phyloP scores from a whole-genome alignment of 495 filamentous ascomycete genomes.

The Aspergillus conjunctus region DNA sequence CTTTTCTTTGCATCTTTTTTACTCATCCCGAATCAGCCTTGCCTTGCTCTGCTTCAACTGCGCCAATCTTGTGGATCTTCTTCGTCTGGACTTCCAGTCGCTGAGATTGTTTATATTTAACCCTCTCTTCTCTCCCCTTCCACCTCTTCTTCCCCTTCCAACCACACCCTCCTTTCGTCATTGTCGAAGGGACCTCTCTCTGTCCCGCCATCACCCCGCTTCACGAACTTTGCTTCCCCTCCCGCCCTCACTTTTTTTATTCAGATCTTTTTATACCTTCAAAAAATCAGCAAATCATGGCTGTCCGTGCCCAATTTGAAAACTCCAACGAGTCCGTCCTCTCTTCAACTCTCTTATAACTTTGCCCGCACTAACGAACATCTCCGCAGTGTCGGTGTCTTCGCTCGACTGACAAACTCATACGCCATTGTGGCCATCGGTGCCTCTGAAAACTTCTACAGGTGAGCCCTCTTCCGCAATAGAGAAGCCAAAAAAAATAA shows the following conservation, averaged over 20 bases:
- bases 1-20: slow-evolving; percentile 24
- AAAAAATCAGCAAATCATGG: slow-evolving; percentile 52
- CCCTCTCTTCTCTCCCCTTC: background rate
- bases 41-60: slow-evolving; percentile 6
- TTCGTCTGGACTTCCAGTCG: background rate
- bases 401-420: slow-evolving; percentile 92
- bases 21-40: slow-evolving; percentile 7
- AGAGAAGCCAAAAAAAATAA: slow-evolving; percentile 1
- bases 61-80: background rate
- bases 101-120: slow-evolving; percentile 1
- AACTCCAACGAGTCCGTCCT: slow-evolving; percentile 91
- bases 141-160: background rate
- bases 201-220: slow-evolving; percentile 23
- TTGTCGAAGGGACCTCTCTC: slow-evolving; percentile 5
- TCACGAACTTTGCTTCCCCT: slow-evolving; percentile 15
- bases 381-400: slow-evolving; percentile 81
- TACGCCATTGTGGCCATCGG: slow-evolving; percentile 92
- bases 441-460: slow-evolving; percentile 98
- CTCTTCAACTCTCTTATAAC: background rate
- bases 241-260: slow-evolving; percentile 7
- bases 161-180: background rate
- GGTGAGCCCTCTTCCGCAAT: slow-evolving; percentile 41
- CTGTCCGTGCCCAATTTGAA: slow-evolving; percentile 90
- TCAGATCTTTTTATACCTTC: background rate
- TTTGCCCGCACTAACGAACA: slow-evolving; percentile 2